Evolutionary conservation across 2,329 filamentous ascomycete genomes (phyloP), one percentile per base, ranked within the genome.

Genomic region (Coniella lustricola): DNA sequence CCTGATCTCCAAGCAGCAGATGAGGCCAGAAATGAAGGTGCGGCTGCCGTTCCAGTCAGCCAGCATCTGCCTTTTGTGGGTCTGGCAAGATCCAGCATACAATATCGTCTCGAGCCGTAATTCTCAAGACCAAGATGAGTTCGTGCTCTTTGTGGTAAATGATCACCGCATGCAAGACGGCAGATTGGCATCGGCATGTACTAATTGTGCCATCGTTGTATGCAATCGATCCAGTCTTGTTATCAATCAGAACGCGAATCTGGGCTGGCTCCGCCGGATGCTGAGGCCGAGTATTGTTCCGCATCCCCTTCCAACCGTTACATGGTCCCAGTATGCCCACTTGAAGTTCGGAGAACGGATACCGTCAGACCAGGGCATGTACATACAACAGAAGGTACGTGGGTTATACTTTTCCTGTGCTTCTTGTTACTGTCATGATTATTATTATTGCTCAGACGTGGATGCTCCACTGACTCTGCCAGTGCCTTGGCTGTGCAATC

Each of bases 211-310:
- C 25, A 29, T 29, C 5, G 10, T 29, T 29, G 25, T 10, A 29
- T 10, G 10, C 25, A 5, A 29, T 10, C 25, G 25, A n/a, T 10
- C 25, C 10, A 10, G 10, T 29, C 25, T 29, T 29, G 25, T 10
- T 29, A 29, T 5, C 5, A 5, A 29, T 29, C 5, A 29, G 25
- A 16, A 35, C n/a, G 33, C 13, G 7, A 35, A 48, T 44, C 45
- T 48, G 44, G 49, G 49, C 49, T 48, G 36, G 49, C 49, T 48
- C 46, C 49, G 46, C 40, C 45, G 45, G 36, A 16, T 46, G 36
- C 16, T 16, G 20, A n/a, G 44, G 38, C 45, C 39, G 40, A 42
- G 29, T 17, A 42, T 33, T 33, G 14, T 42, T n/a, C 40, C 40
- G 40, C 5, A 29, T 5, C 25, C 25, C 25, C 25, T 29, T 29